These are phyloP conservation scores for Rhododendron simsii DNA, from an alignment of 148 eudicot species.

Conservation along the genomic window DNA sequence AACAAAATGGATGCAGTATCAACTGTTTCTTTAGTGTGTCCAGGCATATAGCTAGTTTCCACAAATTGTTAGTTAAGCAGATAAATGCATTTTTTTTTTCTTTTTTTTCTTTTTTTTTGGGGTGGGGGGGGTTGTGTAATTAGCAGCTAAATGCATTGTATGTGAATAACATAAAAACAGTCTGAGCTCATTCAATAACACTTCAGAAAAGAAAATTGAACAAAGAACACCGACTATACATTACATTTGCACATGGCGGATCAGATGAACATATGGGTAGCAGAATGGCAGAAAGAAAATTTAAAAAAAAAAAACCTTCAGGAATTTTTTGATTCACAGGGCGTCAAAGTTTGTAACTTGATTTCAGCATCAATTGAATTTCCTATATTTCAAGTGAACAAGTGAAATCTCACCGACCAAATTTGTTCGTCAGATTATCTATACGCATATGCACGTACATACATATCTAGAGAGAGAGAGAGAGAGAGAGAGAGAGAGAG, in stretches of 20 bases:
- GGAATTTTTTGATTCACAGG: not conserved
- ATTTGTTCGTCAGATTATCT: not conserved
- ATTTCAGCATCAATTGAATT: not conserved
- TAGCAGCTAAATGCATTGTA: not conserved
- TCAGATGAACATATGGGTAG: not conserved
- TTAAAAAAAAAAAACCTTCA: not conserved
- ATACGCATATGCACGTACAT: not conserved
- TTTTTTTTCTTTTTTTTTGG: too few relatives aligned
- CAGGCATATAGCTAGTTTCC: not conserved
- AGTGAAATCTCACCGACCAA: not conserved
- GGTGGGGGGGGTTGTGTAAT: too few relatives aligned
- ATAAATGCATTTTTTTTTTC: too few relatives aligned
- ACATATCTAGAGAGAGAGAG: not conserved
- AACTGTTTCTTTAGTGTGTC: not conserved
- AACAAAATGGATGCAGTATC: not conserved
- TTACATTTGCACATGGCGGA: not conserved
- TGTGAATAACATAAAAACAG: not conserved
- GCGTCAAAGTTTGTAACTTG: not conserved
- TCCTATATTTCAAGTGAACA: not conserved
- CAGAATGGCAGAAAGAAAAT: not conserved
- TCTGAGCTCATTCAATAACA: not conserved
- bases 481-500: not conserved
- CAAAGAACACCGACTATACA: not conserved
- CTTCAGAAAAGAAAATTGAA: not conserved
- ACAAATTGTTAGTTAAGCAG: not conserved